These are phyloP conservation scores for Boletus sensibilis DNA, from an alignment of 768 basidiomycete species.

Conservation along the genomic window DNA sequence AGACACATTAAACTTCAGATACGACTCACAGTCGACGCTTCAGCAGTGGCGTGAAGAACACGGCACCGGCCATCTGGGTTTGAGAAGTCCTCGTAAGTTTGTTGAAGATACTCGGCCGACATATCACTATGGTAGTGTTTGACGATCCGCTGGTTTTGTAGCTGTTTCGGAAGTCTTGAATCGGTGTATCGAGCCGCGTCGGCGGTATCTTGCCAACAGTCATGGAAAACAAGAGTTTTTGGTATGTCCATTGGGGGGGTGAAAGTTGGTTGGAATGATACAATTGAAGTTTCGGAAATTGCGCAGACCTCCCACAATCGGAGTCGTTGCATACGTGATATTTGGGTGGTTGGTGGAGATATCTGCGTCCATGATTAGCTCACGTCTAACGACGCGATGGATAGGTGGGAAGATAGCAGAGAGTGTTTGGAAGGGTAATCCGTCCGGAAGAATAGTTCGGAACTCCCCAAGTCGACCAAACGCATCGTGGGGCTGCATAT, in stretches of 20 bases:
- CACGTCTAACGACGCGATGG: too few species aligned
- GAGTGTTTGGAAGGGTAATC: too few species aligned
- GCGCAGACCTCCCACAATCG: background rate
- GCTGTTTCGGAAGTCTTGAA: conserved; percentile 4
- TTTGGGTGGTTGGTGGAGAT: background rate
- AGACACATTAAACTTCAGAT: too few species aligned
- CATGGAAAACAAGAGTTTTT: too few species aligned
- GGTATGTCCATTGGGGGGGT: too few species aligned
- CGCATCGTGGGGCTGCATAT: too few species aligned
- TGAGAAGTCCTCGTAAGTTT: conserved; percentile 22
- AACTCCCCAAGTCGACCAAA: too few species aligned
- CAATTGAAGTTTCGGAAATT: background rate
- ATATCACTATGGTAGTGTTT: conserved; percentile 30
- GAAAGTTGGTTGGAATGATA: too few species aligned
- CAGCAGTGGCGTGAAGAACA: conserved; percentile 26
- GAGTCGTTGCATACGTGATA: background rate
- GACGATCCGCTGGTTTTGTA: conserved; percentile 15
- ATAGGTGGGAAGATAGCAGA: too few species aligned
- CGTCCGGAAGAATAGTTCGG: too few species aligned
- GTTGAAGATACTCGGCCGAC: conserved; percentile 26
- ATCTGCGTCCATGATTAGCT: too few species aligned
- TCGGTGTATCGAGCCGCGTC: conserved; percentile 5
- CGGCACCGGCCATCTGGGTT: conserved; percentile 14
- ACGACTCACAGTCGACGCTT: conserved; percentile 21
- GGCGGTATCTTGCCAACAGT: too few species aligned